phyloP scores from a whole-genome alignment of 805 yeast species.

The Komagataella kurtzmanii region DNA sequence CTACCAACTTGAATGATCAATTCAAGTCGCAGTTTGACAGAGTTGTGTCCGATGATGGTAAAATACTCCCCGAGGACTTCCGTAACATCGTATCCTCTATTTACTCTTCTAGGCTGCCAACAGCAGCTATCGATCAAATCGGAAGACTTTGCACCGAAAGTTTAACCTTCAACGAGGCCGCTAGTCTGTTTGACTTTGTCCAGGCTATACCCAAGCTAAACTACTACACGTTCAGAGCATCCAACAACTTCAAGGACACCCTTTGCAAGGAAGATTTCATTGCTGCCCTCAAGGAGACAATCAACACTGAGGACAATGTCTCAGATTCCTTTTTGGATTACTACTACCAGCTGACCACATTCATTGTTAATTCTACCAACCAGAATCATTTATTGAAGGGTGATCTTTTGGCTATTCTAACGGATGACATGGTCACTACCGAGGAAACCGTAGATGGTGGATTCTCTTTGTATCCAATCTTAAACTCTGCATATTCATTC shows the following conservation, averaged over 20 bases:
- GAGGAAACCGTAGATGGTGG: constrained; percentile 25
- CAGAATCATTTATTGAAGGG: background rate
- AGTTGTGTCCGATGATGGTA: constrained; percentile 3
- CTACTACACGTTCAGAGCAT: constrained; percentile 13
- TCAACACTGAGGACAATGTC: constrained; percentile 14
- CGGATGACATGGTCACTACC: constrained; percentile 40
- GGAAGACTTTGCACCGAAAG: constrained; percentile 24
- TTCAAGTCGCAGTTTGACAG: constrained; percentile 11
- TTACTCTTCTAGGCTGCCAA: constrained; percentile 16
- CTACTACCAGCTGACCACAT: constrained; percentile 2
- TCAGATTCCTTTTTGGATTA: constrained; percentile 22
- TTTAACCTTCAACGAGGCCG: constrained; percentile 33
- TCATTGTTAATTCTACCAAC: background rate
- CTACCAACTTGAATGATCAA: constrained; percentile 2
- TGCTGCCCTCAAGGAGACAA: constrained; percentile 9
- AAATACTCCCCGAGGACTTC: constrained; percentile 10
- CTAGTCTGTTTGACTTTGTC: constrained; percentile 31
- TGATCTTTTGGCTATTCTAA: constrained; percentile 25
- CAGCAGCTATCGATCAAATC: constrained; percentile 53
- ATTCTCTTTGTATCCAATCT: constrained; percentile 44
- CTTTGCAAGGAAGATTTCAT: constrained; percentile 13
- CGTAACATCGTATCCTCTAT: constrained; percentile 10
- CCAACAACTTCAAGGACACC: constrained; percentile 8
- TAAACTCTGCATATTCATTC: constrained; percentile 81
- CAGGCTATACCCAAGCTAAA: constrained; percentile 19